phyloP scores from a whole-genome alignment of 192 early-diverging fungal genomes.

The Coemansia aciculifera region DNA sequence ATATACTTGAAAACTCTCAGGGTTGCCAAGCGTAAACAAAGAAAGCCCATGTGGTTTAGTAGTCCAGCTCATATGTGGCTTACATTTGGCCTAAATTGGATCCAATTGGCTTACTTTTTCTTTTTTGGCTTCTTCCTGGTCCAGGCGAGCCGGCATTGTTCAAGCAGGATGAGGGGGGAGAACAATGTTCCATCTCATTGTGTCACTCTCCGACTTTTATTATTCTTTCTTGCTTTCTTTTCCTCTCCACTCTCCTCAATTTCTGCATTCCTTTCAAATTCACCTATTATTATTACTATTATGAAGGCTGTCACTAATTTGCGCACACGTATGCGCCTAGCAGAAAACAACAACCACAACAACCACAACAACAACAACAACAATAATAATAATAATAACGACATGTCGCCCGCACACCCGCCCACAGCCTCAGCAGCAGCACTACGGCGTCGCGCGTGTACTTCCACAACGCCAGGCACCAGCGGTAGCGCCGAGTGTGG shows the following conservation, averaged over 20 bases:
- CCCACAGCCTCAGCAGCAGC: not conserved
- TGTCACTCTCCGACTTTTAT: not conserved
- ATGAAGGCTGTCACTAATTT: conserved; percentile 43
- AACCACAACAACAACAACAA: not conserved
- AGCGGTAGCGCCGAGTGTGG: not conserved
- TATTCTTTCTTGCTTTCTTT: not conserved
- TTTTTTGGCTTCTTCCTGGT: not conserved
- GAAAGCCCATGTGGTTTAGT: not conserved
- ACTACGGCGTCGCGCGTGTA: conserved; percentile 35
- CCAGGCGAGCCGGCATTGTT: not conserved
- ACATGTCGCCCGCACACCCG: not conserved
- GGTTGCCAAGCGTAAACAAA: not conserved
- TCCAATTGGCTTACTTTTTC: not conserved
- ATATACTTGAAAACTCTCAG: not conserved
- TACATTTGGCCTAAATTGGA: not conserved
- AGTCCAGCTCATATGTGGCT: not conserved
- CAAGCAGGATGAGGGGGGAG: not conserved
- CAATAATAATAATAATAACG: not conserved
- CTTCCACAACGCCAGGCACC: conserved; percentile 11
- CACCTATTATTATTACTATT: not conserved
- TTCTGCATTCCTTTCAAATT: not conserved
- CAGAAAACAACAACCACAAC: conserved; percentile 8
- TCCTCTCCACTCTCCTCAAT: not conserved
- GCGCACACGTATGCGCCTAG: conserved; percentile 40
- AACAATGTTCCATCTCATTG: not conserved